Conservation (phyloP, 108 stramenopile genomes). For the Ochromonas danica region DNA sequence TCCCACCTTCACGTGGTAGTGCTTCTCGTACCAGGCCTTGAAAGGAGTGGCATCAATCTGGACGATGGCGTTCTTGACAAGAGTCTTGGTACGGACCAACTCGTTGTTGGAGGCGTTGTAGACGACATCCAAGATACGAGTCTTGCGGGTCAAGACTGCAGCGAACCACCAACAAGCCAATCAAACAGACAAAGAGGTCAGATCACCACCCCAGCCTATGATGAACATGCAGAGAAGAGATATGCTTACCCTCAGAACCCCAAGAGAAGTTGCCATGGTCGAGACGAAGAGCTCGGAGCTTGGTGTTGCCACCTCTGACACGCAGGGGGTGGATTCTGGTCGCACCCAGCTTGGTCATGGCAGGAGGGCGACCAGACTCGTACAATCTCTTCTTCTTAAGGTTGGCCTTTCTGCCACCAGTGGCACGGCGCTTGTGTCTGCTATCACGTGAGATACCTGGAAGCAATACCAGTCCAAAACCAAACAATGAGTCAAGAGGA, state of each 20-base stretch:
- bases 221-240: no score
- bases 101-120: conserved; percentile 99
- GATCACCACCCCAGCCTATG: no score
- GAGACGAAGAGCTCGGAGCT: conserved; percentile 92
- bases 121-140: conserved; percentile 95
- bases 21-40: conserved; percentile 94
- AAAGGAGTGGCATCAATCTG: conserved; percentile 96
- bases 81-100: conserved; percentile 99
- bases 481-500: no score
- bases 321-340: conserved; percentile 85
- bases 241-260: conserved; percentile 82
- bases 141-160: conserved; percentile 86
- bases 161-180: neutral
- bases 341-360: conserved; percentile 97
- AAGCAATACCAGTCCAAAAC: no score
- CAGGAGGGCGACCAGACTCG: conserved; percentile 91
- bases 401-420: conserved; percentile 92
- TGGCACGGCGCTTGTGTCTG: conserved; percentile 98
- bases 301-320: conserved; percentile 89
- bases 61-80: conserved; percentile 97
- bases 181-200: neutral
- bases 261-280: conserved; percentile 98
- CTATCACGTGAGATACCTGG: conserved; percentile 95
- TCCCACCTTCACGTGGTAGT: conserved; percentile 93
- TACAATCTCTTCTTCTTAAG: conserved; percentile 99